phyloP scores from a whole-genome alignment of 495 filamentous ascomycete genomes.

The Penicillium goetzii region DNA sequence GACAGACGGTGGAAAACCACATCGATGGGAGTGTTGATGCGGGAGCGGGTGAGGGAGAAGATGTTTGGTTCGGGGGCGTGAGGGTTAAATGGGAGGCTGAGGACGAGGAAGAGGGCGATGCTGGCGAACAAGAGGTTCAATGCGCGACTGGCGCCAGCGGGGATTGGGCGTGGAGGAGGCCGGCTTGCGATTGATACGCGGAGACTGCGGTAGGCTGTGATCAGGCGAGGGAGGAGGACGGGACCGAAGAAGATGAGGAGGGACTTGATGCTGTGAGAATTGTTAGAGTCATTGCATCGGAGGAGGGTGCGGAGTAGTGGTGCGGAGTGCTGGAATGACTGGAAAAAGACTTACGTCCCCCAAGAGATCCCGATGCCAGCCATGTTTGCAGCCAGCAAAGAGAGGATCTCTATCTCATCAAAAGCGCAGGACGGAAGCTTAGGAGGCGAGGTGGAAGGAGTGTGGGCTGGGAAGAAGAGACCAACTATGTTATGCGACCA shows the following conservation, averaged over 20 bases:
- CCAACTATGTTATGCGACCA: background rate
- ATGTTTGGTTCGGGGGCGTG: slow-evolving; percentile 66
- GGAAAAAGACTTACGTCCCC: slow-evolving; percentile 39
- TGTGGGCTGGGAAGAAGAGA: background rate
- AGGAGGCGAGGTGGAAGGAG: background rate
- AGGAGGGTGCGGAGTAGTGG: slow-evolving; percentile 1
- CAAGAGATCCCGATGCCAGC: slow-evolving; percentile 38
- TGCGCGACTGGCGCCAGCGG: slow-evolving; percentile 48
- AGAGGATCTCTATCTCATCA: slow-evolving; percentile 7
- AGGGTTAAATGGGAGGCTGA: slow-evolving; percentile 72
- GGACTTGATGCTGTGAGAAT: slow-evolving; percentile 64
- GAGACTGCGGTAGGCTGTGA: slow-evolving; percentile 69
- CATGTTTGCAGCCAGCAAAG: slow-evolving; percentile 29
- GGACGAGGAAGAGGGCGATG: slow-evolving; percentile 59
- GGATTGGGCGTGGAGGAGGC: slow-evolving; percentile 57
- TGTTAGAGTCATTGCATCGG: background rate
- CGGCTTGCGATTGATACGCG: slow-evolving; percentile 59
- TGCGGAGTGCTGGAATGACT: slow-evolving; percentile 9
- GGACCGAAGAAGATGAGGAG: slow-evolving; percentile 85
- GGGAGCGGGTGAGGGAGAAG: slow-evolving; percentile 75
- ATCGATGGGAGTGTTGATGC: slow-evolving; percentile 81
- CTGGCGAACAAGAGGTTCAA: slow-evolving; percentile 65
- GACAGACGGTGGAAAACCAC: slow-evolving; percentile 82
- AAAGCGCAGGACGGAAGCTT: background rate
- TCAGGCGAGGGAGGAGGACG: slow-evolving; percentile 72